Base-by-base conservation (phyloP, 2,329 filamentous ascomycete genomes). In the Xylaria sp. region DNA sequence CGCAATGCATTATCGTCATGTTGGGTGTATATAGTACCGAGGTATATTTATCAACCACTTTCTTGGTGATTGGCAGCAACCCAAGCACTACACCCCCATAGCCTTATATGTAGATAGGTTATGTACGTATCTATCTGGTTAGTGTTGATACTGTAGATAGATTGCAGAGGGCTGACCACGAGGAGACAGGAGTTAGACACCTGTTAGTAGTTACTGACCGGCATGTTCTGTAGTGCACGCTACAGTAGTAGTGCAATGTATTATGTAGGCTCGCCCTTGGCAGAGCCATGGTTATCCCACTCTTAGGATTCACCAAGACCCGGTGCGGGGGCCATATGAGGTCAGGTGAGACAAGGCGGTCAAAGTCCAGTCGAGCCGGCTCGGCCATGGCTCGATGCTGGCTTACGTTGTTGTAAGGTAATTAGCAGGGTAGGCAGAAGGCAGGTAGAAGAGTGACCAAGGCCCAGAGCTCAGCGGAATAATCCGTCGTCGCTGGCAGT, bases 291-390 rank as follows among this genome's bases (percentile, higher is more conserved):
- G 34, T 37, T 34, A 69, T 28, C 51, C 67, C 67, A 69, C 67
- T 66, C 44, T 66, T 56, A 69, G 67, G 59, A 69, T 69, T 63
- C 54, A 58, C 51, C 56, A 64, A 55, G 65, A 68, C 39, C 25
- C 34, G 55, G 50, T 55, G 50, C 56, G 52, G 56, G 51, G 58
- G 44, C 57, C 20, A 55, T 52, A 59, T 50, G 32, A 51, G 59
- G 48, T 63, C 59, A 67, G 63, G 68, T 63, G 68, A 60, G 68
- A 60, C 59, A 60, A 70, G 64, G 68, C 68, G 64, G 68, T 70
- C 63, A 63, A 67, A 48, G 28, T 66, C 41, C 58, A 51, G 56
- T 63, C 37, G 59, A 60, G 63, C 52, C 66, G 20, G 51, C 56
- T 39, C 56, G 41, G 34, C 10, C 4, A 25, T 57, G 48, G 41